These are phyloP conservation scores for Solanum chaucha DNA, from an alignment of 257 asterid species.

Conservation along the genomic window DNA sequence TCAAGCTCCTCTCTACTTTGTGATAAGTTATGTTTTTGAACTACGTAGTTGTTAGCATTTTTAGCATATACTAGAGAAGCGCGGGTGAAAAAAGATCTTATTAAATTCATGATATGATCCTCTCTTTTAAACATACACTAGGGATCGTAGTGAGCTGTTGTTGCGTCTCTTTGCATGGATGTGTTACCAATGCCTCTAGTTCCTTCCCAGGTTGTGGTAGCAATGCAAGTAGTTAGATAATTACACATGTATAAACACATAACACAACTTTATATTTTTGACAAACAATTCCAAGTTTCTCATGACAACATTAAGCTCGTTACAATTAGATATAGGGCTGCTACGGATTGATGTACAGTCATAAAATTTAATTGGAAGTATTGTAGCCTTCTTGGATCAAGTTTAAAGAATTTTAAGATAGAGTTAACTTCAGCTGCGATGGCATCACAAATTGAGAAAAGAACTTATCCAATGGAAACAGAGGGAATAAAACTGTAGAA, in stretches of 20 bases:
- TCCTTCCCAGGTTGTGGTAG: neutral
- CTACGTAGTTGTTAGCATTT: neutral
- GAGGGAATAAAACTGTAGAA: neutral
- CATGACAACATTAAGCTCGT: neutral
- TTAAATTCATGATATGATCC: neutral
- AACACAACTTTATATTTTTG: neutral
- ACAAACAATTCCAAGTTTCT: neutral
- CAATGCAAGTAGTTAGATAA: neutral
- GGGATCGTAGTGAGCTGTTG: neutral
- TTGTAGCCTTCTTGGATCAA: neutral
- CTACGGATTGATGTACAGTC: neutral
- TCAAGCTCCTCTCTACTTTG: neutral
- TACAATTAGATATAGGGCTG: neutral
- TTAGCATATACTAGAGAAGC: neutral
- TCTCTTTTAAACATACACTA: neutral
- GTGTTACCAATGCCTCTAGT: neutral
- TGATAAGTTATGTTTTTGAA: neutral
- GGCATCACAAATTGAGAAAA: neutral
- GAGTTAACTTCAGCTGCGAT: neutral
- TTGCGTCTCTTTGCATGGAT: neutral
- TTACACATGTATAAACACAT: neutral
- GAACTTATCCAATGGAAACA: neutral
- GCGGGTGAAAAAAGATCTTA: neutral
- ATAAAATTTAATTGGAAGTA: neutral
- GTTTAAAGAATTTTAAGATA: neutral